Conservation (phyloP, 1,284 basidiomycete genomes). For the Mycena sp. region DNA sequence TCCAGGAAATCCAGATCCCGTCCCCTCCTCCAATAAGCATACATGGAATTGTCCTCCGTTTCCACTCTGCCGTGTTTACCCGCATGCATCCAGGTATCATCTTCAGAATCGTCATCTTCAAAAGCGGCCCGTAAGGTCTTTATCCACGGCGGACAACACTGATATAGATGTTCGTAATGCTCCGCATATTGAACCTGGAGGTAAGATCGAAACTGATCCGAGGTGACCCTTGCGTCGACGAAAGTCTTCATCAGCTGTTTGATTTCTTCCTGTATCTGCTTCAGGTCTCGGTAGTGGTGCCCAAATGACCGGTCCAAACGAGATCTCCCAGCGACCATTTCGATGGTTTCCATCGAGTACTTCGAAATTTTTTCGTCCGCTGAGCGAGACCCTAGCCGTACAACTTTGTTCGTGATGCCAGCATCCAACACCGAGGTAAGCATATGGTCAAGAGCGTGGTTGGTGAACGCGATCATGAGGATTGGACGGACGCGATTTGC, state of each 20-base stretch:
- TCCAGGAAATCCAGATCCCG: slow-evolving; percentile 56
- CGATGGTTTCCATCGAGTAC: slow-evolving; percentile 68
- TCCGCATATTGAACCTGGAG: slow-evolving; percentile 55
- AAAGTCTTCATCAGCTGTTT: slow-evolving; percentile 56
- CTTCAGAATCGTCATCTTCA: slow-evolving; percentile 38
- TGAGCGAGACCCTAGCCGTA: slow-evolving; percentile 72
- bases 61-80: slow-evolving; percentile 40
- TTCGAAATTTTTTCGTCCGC: slow-evolving; percentile 67
- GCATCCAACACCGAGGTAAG: slow-evolving; percentile 70
- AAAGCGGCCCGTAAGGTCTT: slow-evolving; percentile 36
- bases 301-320: slow-evolving; percentile 51
- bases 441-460: slow-evolving; percentile 82
- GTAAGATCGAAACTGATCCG: slow-evolving; percentile 53
- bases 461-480: slow-evolving; percentile 79
- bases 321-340: slow-evolving; percentile 56
- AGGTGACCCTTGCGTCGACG: slow-evolving; percentile 41
- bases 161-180: slow-evolving; percentile 51
- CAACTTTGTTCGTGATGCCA: slow-evolving; percentile 67
- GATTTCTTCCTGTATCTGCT: slow-evolving; percentile 58
- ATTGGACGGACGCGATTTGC: slow-evolving; percentile 63
- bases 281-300: slow-evolving; percentile 53
- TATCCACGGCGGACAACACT: slow-evolving; percentile 57
- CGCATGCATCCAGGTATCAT: slow-evolving; percentile 40
- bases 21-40: slow-evolving; percentile 59
- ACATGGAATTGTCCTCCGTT: slow-evolving; percentile 50